These are phyloP conservation scores for Podila epigama DNA, from an alignment of 192 early-diverging fungal genomes.

Conservation along the genomic window DNA sequence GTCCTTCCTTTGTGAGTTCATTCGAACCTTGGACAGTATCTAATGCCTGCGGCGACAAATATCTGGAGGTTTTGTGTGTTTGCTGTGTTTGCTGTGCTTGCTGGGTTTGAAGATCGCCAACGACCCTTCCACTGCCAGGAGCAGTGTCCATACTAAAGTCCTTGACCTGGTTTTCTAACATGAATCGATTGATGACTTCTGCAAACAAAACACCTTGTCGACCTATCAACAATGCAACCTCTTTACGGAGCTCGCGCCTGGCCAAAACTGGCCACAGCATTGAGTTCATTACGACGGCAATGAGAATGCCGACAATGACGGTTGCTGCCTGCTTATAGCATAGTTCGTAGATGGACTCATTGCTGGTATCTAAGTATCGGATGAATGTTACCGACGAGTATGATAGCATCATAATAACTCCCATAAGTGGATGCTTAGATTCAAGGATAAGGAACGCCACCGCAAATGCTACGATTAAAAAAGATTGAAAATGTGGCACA, in stretches of 20 bases:
- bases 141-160: slow-evolving; percentile 5
- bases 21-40: no score
- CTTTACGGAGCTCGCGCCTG: slow-evolving; percentile 65
- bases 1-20: no score
- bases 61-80: no score
- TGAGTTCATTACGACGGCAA: slow-evolving; percentile 1
- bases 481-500: not conserved
- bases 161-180: slow-evolving; percentile 34
- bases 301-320: slow-evolving; percentile 3
- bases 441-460: slow-evolving; percentile 3
- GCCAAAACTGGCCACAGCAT: slow-evolving; percentile 64
- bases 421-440: slow-evolving; percentile 5
- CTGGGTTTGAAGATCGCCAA: no score
- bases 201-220: slow-evolving; percentile 63
- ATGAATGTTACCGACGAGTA: slow-evolving; percentile 5
- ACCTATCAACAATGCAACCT: slow-evolving; percentile 36
- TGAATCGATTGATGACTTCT: slow-evolving; percentile 64
- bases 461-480: slow-evolving; percentile 25
- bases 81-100: no score
- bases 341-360: not conserved
- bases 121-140: not conserved
- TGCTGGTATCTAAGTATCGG: not conserved
- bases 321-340: slow-evolving; percentile 6
- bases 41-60: no score
- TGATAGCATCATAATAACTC: slow-evolving; percentile 16